Evolutionary conservation across 352 stramenopile species (phyloP), one percentile per base, ranked within the genome.

Genomic region (Pythium pectinolyticum): DNA sequence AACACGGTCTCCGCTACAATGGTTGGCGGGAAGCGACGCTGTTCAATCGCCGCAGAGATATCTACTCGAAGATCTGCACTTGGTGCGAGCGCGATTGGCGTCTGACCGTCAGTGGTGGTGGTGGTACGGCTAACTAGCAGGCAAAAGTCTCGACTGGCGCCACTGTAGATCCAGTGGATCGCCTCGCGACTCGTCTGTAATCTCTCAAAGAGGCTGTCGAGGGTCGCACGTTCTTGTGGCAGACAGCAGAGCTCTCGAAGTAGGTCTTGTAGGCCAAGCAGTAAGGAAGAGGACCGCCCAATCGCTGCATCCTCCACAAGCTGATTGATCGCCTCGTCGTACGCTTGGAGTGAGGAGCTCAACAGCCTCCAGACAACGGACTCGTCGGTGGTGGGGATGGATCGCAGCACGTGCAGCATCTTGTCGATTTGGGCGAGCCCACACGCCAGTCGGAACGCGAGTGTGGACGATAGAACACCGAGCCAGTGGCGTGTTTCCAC

Each of bases 1-100:
- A 86, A 84, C 0, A 83, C 49, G 9, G 54, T 55, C 46, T 86
- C 78, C 6, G 68, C 67, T 15, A 75, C 54, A 24, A 88, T 73
- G n/a, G 74, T 32, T 24, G 54, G 34, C 3, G 76, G 74, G 39
- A 83, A 86, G 27, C 59, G 61, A 27, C 68, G 66, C n/a, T 55
- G 27, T 47, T 82, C 61, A 5, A 86, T 63, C 22, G 68, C 68
- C 8, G 35, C 47, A 5, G 65, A 12, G 12, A 88, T 76, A 25
- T 83, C 72, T 4, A 45, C 32, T 43, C 45, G 24, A 20, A 69
- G 22, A 14, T 54, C 56, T 24, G 22, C 32, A 28, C 35, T 34
- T 15, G 31, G 28, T n/a, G n/a, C 14, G 1, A 8, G 8, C 9
- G 15, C 22, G 20, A 43, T 32, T 14, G 15, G 24, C 9, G 20